A percentile compares a stretch with the other conserved stretches of the same genome.
Evolutionary conservation across 768 basidiomycete genomes (phyloP).

Genomic region (Termitomyces sp.): DNA sequence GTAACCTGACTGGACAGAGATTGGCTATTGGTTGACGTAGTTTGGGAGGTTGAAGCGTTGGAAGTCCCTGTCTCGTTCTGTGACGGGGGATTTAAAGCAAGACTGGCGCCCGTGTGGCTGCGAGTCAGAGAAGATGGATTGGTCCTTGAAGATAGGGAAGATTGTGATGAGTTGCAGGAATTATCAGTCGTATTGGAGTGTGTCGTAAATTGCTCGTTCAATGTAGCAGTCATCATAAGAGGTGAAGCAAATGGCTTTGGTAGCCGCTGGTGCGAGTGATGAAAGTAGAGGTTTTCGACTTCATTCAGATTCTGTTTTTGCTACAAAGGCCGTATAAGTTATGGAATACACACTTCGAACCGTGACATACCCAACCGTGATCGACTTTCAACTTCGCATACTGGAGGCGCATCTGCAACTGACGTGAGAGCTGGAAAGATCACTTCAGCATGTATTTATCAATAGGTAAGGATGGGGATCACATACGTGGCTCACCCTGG

Average conservation of each 20-base stretch:
- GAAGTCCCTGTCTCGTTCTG: constrained; percentile 3
- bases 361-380: constrained; percentile 67
- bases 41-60: background rate
- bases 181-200: constrained; percentile 11
- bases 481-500: constrained; percentile 58
- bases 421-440: constrained; percentile 56
- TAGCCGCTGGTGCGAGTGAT: constrained; percentile 57
- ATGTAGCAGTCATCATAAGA: constrained; percentile 23
- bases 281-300: constrained; percentile 82
- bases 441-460: background rate
- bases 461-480: background rate
- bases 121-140: constrained; percentile 14
- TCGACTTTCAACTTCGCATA: constrained; percentile 80
- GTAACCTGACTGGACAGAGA: background rate
- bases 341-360: background rate
- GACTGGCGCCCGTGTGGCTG: constrained; percentile 5
- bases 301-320: constrained; percentile 79
- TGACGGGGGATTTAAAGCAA: constrained; percentile 4
- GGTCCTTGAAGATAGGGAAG: constrained; percentile 29
- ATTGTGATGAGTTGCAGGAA: constrained; percentile 20
- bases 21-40: background rate
- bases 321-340: constrained; percentile 30
- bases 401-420: constrained; percentile 71
- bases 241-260: constrained; percentile 25
- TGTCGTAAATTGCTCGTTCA: constrained; percentile 19